Evolutionary conservation across 2,329 filamentous ascomycete genomes (phyloP), one percentile per base, ranked within the genome.

Genomic region (Coniochaeta sp.): DNA sequence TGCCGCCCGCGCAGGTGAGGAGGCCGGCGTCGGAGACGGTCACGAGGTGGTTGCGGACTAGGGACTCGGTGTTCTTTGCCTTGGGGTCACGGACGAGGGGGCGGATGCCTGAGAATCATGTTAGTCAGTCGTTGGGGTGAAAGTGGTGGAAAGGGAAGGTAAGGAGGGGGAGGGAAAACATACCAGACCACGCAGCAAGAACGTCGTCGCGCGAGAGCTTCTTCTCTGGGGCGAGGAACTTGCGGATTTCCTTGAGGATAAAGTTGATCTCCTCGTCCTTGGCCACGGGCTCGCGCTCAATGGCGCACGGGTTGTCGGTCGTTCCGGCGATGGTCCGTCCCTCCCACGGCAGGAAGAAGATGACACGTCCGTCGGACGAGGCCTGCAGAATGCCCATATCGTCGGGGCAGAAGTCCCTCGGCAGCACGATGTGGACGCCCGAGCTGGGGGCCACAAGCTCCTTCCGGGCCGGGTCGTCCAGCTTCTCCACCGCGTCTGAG

Each of bases 331-430:
- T 94, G 13, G 89, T 95, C 71, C 94, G 94, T 48, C 89, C 89
- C 71, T 95, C 89, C 90, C 90, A 95, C 20, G 90, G 90, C 35
- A 95, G 77, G 77, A 95, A 95, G 81, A 95, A 95, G 63, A 95
- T 92, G 48, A 95, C 90, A 65, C 90, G 82, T 18, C 90, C 90
- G 63, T 95, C 90, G 1, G 89, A 95, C 2, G 90, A 94, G 5
- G 90, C 89, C 62, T 95, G 90, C 60, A 95, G 88, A 35, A 95
- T 76, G 55, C 90, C 90, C 89, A 95, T 94, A 63, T 91, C 86
- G 18, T 84, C 79, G 40, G 89, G 89, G 61, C 85, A 88, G 74
- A 87, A 94, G 73, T 94, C 95, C 47, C 89, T 89, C 20, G 90
- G 90, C 2, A 95, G 81, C 57, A 95, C 86, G 55, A 95, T 81